Percentiles rank a stretch among this genome's conserved stretches.
These are phyloP conservation scores for Globisporangium cylindrosporum DNA, from an alignment of 352 stramenopile species.

Conservation along the genomic window DNA sequence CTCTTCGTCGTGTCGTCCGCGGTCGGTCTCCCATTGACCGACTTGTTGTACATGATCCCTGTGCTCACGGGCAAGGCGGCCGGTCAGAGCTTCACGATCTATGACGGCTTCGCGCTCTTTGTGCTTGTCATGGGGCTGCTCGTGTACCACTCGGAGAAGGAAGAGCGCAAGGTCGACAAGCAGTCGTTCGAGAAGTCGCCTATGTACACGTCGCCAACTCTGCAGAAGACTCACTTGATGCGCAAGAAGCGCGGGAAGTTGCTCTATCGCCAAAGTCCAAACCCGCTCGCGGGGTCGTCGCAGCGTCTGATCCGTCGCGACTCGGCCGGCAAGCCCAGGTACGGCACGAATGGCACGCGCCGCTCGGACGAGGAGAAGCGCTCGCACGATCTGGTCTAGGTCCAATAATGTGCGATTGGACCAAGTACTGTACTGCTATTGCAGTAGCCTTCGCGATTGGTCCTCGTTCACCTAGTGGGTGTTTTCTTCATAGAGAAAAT, in stretches of 20 bases:
- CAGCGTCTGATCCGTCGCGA: conserved; percentile 58
- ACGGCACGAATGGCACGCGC: conserved; percentile 41
- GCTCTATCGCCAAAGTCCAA: conserved; percentile 82
- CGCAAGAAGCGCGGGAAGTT: conserved; percentile 73
- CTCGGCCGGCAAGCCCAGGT: conserved; percentile 43
- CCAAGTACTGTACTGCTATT: neutral
- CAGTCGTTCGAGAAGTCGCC: conserved; percentile 79
- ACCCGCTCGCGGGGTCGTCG: conserved; percentile 55
- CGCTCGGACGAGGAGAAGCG: conserved; percentile 12
- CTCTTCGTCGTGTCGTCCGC: conserved; percentile 87
- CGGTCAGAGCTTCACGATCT: conserved; percentile 79
- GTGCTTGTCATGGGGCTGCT: conserved; percentile 83
- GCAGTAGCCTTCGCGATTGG: neutral
- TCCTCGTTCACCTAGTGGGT: neutral
- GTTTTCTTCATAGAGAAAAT: conserved; percentile 7
- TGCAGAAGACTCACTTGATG: conserved; percentile 86
- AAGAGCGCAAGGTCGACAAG: conserved; percentile 57
- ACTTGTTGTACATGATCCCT: conserved; percentile 84
- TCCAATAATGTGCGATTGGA: neutral
- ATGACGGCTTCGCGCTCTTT: conserved; percentile 87
- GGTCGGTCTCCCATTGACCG: conserved; percentile 74
- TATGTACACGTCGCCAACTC: conserved; percentile 81
- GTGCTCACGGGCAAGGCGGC: conserved; percentile 66
- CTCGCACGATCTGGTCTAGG: conserved; percentile 12
- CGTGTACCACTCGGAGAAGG: conserved; percentile 88